phyloP scores from a whole-genome alignment of 441 rosid species.

The Isatis lusitanica region DNA sequence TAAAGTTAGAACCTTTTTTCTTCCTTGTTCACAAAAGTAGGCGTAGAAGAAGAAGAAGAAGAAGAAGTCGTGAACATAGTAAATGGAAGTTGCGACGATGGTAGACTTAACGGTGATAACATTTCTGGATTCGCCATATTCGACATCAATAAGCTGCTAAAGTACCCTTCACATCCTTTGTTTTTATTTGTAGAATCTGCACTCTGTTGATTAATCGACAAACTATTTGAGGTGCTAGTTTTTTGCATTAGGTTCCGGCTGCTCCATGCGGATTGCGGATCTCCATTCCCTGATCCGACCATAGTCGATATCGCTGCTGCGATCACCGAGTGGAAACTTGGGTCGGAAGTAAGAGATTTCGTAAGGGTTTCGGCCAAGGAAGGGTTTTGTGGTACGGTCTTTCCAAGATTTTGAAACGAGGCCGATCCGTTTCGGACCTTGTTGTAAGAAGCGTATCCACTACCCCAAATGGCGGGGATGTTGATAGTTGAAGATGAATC shows the following conservation, averaged over 20 bases:
- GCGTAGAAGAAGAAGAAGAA: conserved; percentile 13
- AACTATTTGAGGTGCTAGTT: neutral
- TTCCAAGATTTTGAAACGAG: no score
- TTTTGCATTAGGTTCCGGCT: conserved; percentile 7
- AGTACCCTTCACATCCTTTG: conserved; percentile 42
- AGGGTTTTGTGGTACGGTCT: no score
- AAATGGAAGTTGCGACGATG: conserved; percentile 35
- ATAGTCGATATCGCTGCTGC: conserved; percentile 58
- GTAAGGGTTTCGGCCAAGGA: no score
- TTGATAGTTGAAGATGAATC: no score
- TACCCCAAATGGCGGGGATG: no score
- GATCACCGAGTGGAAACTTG: conserved; percentile 51
- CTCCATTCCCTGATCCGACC: conserved; percentile 40
- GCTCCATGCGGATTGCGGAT: conserved; percentile 12
- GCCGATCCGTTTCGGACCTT: no score
- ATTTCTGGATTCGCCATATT: conserved; percentile 27
- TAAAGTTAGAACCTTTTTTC: conserved; percentile 34
- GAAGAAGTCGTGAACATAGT: conserved; percentile 41
- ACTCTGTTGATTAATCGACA: neutral
- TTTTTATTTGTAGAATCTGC: neutral
- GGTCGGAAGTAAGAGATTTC: conserved; percentile 41
- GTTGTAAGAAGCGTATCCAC: no score
- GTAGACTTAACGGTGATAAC: conserved; percentile 9
- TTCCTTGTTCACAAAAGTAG: conserved; percentile 32
- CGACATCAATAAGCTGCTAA: conserved; percentile 42